phyloP scores from a whole-genome alignment of 148 eudicot genomes.

The Pharnaceum exiguum region DNA sequence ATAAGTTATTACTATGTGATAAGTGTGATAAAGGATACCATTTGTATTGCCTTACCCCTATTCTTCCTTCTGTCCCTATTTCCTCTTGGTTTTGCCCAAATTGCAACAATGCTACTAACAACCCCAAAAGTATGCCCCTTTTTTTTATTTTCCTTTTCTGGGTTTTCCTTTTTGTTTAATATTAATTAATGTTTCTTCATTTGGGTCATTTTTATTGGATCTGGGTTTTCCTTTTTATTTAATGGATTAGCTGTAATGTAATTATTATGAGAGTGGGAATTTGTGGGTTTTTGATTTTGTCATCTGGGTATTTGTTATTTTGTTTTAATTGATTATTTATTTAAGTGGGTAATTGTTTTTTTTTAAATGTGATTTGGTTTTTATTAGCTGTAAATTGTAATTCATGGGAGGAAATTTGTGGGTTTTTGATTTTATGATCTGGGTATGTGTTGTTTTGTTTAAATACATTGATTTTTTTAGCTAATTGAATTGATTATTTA shows the following conservation, averaged over 20 bases:
- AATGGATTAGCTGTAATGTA: not conserved
- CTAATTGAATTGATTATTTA: no score
- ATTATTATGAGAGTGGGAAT: not conserved
- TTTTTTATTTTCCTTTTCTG: not conserved
- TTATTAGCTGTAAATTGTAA: not conserved
- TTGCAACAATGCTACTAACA: conserved; percentile 38
- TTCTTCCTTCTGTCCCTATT: conserved; percentile 64
- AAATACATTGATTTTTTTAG: not conserved
- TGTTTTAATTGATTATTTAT: no score
- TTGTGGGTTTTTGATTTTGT: not conserved
- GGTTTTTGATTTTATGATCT: not conserved
- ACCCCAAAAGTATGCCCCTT: conserved; percentile 35
- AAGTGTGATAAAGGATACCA: conserved; percentile 80
- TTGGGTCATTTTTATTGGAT: not conserved
- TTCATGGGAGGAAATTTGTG: not conserved
- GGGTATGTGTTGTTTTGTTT: not conserved
- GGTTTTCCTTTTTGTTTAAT: not conserved
- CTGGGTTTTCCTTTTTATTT: not conserved
- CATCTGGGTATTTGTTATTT: no score
- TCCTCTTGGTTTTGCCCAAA: conserved; percentile 70
- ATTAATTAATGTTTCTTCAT: not conserved
- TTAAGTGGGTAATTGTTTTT: not conserved
- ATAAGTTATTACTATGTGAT: conserved; percentile 63
- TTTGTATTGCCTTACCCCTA: conserved; percentile 71
- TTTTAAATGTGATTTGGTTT: not conserved